Base-by-base conservation (phyloP, 2,329 filamentous ascomycete species). In the Venturia asperata region DNA sequence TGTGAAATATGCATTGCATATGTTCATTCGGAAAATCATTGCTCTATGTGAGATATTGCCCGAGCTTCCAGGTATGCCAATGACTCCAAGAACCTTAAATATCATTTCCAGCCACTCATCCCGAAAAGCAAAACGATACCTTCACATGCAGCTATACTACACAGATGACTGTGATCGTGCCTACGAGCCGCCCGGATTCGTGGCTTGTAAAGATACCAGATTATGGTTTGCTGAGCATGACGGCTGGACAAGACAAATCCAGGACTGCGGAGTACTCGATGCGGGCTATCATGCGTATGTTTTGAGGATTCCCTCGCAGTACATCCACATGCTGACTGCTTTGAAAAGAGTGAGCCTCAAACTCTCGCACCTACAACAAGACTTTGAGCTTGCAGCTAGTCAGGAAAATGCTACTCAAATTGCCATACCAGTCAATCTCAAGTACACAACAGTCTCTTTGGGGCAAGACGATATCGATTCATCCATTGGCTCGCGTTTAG, bases 141-240 rank as follows among this genome's bases (percentile, higher is more conserved):
- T 82, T 13, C 77, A 75, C 11, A 75, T 82, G 68, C 74, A 77
- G 62, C 71, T 82, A 3, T 75, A 78, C 64, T 81, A 80, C 68
- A 77, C 73, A 3, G 72, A 78, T n/a, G 70, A 76, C 19, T 76
- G 74, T 62, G 73, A 76, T 10, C 62, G 68, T 37, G 70, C 73
- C 2, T 79, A 80, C 67, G 72, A 78, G 60, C 76, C 79, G 21
- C 70, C 70, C n/a, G 78, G 78, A 3, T 81, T 80, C 61, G 69
- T 70, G 11, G 67, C 60, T 27, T 43, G 60, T 21, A 69, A 67
- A 6, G 69, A 73, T 39, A 68, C 71, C 39, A 70, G 67, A 0
- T 68, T 80, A 10, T 69, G 69, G 39, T 80, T 78, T 67, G 75
- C 77, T 0, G 66, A 70, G 34, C 70, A 71, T 21, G 70, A 76